Evolutionary conservation across 306 rosid genomes (phyloP), one percentile per base, ranked within the genome.

Genomic region (Begonia loranthoides): DNA sequence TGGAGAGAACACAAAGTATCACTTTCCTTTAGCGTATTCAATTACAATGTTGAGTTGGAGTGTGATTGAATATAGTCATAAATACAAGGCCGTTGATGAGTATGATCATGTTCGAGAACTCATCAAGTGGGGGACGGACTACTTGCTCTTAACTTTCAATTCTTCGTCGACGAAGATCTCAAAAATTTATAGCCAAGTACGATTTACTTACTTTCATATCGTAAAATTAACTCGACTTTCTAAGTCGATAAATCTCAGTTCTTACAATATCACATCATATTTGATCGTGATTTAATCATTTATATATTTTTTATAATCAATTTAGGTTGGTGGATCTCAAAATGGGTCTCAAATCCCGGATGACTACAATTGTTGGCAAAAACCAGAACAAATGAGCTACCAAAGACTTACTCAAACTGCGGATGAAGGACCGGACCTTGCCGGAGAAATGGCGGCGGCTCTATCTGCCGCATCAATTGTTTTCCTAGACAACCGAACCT

Each of bases 21-120:
- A 82, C 19, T 76, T 86, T 53, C 85, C 95, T 5, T 43, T 86
- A 66, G 93, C 87, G 5, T 86, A 69, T 56, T 61, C 87, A 0
- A 64, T 82, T 53, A 79, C 95, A 0, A 76, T 76, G 87, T 67
- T 82, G 33, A 70, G 87, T 50, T 79, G 95, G 95, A 76, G 93
- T 45, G 44, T 76, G 2, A 12, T 82, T 40, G 93, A 81, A 54
- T 79, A 75, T 53, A 52, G 60, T 28, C 56, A 66, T 11, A 75
- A 75, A 47, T 79, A 63, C 3, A 55, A n/a, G 13, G 9, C 15
- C 0, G 52, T 70, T 0, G 47, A 56, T 0, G 79, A 82, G 51
- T 67, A 76, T 2, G 2, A 21, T 5, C 75, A 86, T 50, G 79
- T 70, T 33, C 52, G 70, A 17, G 54, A 9, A 0, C 83, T 85